phyloP scores from a whole-genome alignment of 345 rosid genomes.

The Syzygium aromaticum region DNA sequence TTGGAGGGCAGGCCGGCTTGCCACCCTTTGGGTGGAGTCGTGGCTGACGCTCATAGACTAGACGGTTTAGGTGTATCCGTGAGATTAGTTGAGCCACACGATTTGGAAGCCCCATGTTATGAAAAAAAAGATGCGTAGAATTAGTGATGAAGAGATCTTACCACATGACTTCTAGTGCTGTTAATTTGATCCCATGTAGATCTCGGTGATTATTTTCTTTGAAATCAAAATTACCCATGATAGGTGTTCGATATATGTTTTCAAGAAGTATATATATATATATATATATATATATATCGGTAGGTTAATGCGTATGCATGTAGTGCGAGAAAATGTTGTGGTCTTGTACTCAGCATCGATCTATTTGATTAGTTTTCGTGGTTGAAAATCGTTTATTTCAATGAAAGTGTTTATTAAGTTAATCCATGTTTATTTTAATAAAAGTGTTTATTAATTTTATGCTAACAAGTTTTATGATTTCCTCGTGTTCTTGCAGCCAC shows the following conservation, averaged over 20 bases:
- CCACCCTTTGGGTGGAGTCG: neutral
- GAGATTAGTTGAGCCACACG: neutral
- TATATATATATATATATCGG: neutral
- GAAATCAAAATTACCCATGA: too few relatives aligned
- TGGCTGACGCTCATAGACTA: neutral
- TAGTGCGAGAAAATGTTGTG: neutral
- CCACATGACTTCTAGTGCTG: neutral
- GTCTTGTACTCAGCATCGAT: neutral
- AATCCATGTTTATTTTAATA: too few relatives aligned
- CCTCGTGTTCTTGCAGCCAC: neutral
- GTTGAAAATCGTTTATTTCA: neutral
- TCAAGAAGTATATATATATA: neutral
- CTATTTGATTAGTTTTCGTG: neutral
- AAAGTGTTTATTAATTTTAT: neutral
- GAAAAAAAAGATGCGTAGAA: neutral
- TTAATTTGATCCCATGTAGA: neutral
- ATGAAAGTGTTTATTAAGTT: neutral
- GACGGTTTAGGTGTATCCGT: neutral
- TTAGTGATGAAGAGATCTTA: too few relatives aligned
- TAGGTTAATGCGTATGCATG: neutral
- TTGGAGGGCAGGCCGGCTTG: neutral
- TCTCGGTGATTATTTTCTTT: too few relatives aligned
- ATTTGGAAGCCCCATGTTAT: neutral
- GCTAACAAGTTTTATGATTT: neutral
- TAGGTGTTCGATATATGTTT: neutral